Evolutionary conservation across 2,329 filamentous ascomycete species (phyloP).

Genomic region (Epichloe sibirici): DNA sequence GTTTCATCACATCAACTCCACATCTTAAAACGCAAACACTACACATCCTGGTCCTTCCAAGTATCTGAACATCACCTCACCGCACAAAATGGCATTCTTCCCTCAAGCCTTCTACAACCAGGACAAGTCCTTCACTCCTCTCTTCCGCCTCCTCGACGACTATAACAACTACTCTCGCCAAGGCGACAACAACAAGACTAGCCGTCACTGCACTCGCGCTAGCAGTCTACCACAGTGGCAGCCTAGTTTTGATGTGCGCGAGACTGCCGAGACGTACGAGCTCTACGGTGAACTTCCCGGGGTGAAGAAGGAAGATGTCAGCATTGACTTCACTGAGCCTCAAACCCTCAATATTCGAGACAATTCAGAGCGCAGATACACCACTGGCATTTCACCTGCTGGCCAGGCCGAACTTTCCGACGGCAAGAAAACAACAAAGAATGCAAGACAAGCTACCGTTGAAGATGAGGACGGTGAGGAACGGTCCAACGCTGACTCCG

Average conservation of each 20-base stretch:
- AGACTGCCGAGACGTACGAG: slow-evolving; percentile 56
- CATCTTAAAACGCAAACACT: neutral
- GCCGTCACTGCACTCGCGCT: slow-evolving; percentile 15
- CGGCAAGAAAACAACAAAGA: slow-evolving; percentile 24
- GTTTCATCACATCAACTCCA: neutral
- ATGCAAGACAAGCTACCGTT: slow-evolving; percentile 47
- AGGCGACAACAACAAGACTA: slow-evolving; percentile 13
- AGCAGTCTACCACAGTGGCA: slow-evolving; percentile 44
- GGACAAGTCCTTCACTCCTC: slow-evolving; percentile 41
- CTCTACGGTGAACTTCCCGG: slow-evolving; percentile 73
- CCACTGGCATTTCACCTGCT: slow-evolving; percentile 37
- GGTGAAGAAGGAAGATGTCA: slow-evolving; percentile 58
- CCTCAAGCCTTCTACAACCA: slow-evolving; percentile 37
- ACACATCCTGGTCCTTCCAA: slow-evolving; percentile 7
- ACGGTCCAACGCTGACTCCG: slow-evolving; percentile 10
- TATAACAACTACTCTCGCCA: slow-evolving; percentile 44
- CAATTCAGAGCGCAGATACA: slow-evolving; percentile 51
- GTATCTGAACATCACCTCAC: slow-evolving; percentile 11
- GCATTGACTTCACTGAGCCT: slow-evolving; percentile 67
- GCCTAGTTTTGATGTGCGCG: slow-evolving; percentile 68
- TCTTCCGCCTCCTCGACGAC: slow-evolving; percentile 54
- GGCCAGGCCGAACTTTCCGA: slow-evolving; percentile 38
- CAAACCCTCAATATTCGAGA: slow-evolving; percentile 63
- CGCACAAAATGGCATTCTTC: slow-evolving; percentile 48
- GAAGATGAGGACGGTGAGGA: slow-evolving; percentile 43